phyloP scores from a whole-genome alignment of 306 rosid species.

The Lathyrus oleraceus region DNA sequence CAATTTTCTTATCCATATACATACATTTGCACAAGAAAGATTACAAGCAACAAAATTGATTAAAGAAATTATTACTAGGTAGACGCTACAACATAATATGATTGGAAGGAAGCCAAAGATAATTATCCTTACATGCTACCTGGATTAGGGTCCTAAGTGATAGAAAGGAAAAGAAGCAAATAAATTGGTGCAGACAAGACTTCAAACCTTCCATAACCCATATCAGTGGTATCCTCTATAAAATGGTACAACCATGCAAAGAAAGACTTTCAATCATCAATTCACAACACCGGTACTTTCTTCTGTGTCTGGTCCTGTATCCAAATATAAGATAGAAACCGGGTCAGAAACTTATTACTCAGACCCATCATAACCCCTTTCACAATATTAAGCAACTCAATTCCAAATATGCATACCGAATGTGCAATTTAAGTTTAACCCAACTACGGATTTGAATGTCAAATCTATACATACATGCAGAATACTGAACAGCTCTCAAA shows the following conservation, averaged over 20 bases:
- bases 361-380: constrained; percentile 6
- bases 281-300: constrained; percentile 43
- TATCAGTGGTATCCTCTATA: constrained; percentile 39
- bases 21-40: constrained; percentile 40
- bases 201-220: constrained; percentile 24
- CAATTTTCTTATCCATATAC: constrained; percentile 38
- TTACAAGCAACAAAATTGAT: constrained; percentile 43
- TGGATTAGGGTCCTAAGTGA: constrained; percentile 28
- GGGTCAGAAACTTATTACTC: constrained; percentile 30
- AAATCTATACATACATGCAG: not conserved
- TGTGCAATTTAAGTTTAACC: not conserved
- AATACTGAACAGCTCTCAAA: not conserved
- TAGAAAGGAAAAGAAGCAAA: constrained; percentile 24
- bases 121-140: constrained; percentile 32
- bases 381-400: constrained; percentile 3
- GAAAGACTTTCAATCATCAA: constrained; percentile 36
- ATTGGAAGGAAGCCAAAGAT: constrained; percentile 27
- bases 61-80: constrained; percentile 34
- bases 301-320: constrained; percentile 52
- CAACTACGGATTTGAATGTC: constrained; percentile 4
- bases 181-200: constrained; percentile 29
- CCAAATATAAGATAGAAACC: constrained; percentile 29
- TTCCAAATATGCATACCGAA: not conserved
- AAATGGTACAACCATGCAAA: constrained; percentile 17
- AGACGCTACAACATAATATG: constrained; percentile 30